A percentile compares a stretch with the other conserved stretches of the same genome.
Conservation (phyloP, 768 basidiomycete species). For the Tephrocybe sp. region DNA sequence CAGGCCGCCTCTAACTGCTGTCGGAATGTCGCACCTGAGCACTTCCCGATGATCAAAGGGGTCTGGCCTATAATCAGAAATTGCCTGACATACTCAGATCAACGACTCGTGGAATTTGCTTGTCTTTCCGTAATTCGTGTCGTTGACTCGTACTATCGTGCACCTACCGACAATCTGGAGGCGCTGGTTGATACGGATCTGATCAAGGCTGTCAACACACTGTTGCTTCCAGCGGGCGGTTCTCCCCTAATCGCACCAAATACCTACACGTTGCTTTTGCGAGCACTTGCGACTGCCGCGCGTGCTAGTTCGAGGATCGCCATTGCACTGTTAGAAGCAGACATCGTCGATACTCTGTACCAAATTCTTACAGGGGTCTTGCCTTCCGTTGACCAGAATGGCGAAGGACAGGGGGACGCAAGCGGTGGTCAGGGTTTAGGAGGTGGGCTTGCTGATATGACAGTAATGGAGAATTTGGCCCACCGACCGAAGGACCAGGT, state of each 20-base stretch:
- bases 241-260: conserved; percentile 83
- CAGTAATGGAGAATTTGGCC: conserved; percentile 95
- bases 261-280: conserved; percentile 87
- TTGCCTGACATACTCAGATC: conserved; percentile 89
- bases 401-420: conserved; percentile 62
- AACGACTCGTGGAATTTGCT: conserved; percentile 96
- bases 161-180: conserved; percentile 85
- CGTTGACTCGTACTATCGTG: conserved; percentile 88
- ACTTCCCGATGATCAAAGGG: conserved; percentile 85
- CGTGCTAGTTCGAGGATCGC: conserved; percentile 88
- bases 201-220: conserved; percentile 80
- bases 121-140: conserved; percentile 93
- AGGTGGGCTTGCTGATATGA: conserved; percentile 92
- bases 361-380: conserved; percentile 95
- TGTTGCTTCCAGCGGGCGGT: conserved; percentile 83
- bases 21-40: conserved; percentile 85
- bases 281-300: conserved; percentile 85
- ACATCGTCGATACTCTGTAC: conserved; percentile 89
- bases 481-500: conserved; percentile 97
- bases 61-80: conserved; percentile 94
- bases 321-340: conserved; percentile 83
- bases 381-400: conserved; percentile 59
- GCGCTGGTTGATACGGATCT: conserved; percentile 76
- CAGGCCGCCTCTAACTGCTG: conserved; percentile 98
- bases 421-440: conserved; percentile 75